Percentiles rank a stretch among this genome's conserved stretches.
Conservation (phyloP, 2,329 filamentous ascomycete species). For the Orbilia oligospora region DNA sequence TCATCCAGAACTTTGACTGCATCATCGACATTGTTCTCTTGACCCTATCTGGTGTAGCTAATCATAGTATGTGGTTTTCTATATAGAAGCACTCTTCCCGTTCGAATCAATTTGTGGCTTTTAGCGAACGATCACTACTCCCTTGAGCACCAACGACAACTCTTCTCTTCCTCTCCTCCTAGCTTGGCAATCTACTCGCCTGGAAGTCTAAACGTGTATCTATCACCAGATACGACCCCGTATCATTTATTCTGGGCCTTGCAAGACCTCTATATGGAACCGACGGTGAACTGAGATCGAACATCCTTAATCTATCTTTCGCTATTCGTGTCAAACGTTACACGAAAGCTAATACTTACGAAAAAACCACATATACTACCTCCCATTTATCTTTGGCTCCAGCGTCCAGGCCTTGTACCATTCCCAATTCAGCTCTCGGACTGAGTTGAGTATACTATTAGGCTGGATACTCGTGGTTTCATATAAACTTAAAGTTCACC, state of each 20-base stretch:
- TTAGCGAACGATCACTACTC: slow-evolving; percentile 27
- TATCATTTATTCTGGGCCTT: slow-evolving; percentile 28
- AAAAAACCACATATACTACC: slow-evolving; percentile 6
- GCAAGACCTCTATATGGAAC: background rate
- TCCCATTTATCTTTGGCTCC: background rate
- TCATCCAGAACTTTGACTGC: slow-evolving; percentile 4
- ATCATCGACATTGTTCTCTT: background rate
- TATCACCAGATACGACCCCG: slow-evolving; percentile 7
- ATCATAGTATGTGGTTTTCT: slow-evolving; percentile 22
- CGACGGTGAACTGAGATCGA: slow-evolving; percentile 20
- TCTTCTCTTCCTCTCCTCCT: background rate
- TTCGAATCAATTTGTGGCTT: slow-evolving; percentile 16
- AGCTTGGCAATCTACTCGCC: background rate
- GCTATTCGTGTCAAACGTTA: slow-evolving; percentile 41
- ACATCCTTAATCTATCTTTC: slow-evolving; percentile 14
- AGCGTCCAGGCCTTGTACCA: slow-evolving; percentile 38
- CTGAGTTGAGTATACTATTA: slow-evolving; percentile 29
- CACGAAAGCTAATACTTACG: slow-evolving; percentile 55
- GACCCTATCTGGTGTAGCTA: slow-evolving; percentile 25
- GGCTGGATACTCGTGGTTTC: slow-evolving; percentile 40
- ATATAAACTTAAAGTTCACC: background rate
- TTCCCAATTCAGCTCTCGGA: slow-evolving; percentile 6
- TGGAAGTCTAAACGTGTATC: background rate
- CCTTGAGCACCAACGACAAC: slow-evolving; percentile 26
- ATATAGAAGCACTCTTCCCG: slow-evolving; percentile 23